These are phyloP conservation scores for Saccharata proteae DNA, from an alignment of 2,329 filamentous ascomycete genomes.

Conservation along the genomic window DNA sequence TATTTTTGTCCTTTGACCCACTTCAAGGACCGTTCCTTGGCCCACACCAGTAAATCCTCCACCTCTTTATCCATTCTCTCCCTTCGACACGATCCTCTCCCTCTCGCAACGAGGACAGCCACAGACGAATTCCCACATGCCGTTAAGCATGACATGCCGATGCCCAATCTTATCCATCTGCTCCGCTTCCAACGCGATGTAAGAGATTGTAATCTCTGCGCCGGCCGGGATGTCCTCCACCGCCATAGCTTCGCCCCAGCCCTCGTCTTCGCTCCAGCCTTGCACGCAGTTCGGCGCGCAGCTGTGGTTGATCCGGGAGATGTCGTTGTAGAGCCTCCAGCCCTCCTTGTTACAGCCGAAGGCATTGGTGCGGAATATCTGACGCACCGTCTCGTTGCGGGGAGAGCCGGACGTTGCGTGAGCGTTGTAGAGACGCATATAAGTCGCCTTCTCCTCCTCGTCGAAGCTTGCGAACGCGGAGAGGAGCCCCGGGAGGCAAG, in stretches of 20 bases:
- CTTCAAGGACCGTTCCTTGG: too few relatives aligned
- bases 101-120: not conserved
- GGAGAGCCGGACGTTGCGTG: not conserved
- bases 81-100: not conserved
- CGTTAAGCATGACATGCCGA: constrained; percentile 27
- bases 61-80: not conserved
- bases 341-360: constrained; percentile 9
- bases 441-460: too few relatives aligned
- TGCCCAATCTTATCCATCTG: constrained; percentile 24
- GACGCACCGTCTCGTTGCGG: not conserved
- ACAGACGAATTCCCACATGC: constrained; percentile 3
- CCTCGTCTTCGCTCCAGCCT: constrained; percentile 19
- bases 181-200: too few relatives aligned
- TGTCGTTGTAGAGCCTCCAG: constrained; percentile 23
- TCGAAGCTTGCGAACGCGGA: too few relatives aligned
- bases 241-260: constrained; percentile 20
- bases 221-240: constrained; percentile 21
- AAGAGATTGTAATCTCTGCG: constrained; percentile 26
- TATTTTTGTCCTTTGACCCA: too few relatives aligned
- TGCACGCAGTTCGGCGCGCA: constrained; percentile 27
- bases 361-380: not conserved
- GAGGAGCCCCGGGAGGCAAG: too few relatives aligned
- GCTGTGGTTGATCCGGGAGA: constrained; percentile 29
- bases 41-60: not conserved
- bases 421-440: too few relatives aligned